Evolutionary conservation across 1,284 basidiomycete species (phyloP), one percentile per base, ranked within the genome.

Genomic region (Anthracocystis setariae): DNA sequence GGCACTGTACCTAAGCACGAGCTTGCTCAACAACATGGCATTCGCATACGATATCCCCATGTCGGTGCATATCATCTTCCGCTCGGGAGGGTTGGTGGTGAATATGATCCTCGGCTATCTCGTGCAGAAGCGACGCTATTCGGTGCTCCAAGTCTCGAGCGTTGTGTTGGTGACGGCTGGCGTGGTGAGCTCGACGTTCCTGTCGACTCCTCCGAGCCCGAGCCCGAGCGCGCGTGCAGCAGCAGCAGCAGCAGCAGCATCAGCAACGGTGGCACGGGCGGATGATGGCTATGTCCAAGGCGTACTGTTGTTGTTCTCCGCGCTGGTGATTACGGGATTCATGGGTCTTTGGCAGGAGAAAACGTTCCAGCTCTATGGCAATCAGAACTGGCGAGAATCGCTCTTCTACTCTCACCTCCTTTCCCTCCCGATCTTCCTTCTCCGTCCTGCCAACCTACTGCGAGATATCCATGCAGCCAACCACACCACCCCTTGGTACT

Each of bases 51-150:
- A 87, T 60, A 91, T 96, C 58, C 93, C 94, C 15, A 92, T 96
- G 88, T 85, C 92, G 0, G 90, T 97, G 1, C 94, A 97, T 83
- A 96, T 97, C 82, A 92, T 97, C 59, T 97, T 96, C 80, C 87
- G 94, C 35, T 93, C 91, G 74, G 93, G 92, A 1, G 94, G 93
- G n/a, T 84, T 92, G 77, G 87, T 91, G n/a, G 84, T 92, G 45
- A 91, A 90, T 76, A 89, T 93, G 87, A 40, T 90, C 9, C 85
- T 93, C 57, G 92, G 91, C 0, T 90, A 87, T 86, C 47, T 89
- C 1, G 68, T 92, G 15, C 85, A 74, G 29, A 20, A 85, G 2
- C 85, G 87, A 29, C 42, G 40, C 13, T 82, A 79, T 42, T 49
- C 63, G 5, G n/a, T 20, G 12, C 25, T 74, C 13, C 75, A 80